phyloP scores from a whole-genome alignment of 306 rosid species.

The Trichosanthes cucumerina region DNA sequence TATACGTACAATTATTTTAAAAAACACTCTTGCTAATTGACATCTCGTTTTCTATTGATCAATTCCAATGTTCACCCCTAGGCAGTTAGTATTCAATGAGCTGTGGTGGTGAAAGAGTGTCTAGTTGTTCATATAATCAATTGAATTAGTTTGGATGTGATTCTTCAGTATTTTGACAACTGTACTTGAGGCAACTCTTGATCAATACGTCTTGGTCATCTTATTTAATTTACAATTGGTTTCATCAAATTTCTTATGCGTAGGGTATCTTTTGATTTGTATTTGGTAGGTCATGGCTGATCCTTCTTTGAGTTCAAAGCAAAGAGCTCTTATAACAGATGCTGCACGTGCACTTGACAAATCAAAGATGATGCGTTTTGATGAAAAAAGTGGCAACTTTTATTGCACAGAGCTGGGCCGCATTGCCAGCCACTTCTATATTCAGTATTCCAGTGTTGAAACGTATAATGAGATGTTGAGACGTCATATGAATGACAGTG shows the following conservation, averaged over 20 bases:
- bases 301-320: conserved; percentile 79
- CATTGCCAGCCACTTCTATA: conserved; percentile 98
- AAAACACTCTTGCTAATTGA: not conserved
- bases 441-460: conserved; percentile 93
- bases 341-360: conserved; percentile 96
- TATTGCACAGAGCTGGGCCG: conserved; percentile 99
- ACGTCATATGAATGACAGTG: conserved; percentile 87
- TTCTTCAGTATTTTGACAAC: not conserved
- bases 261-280: not conserved
- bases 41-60: not conserved
- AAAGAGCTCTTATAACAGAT: conserved; percentile 77
- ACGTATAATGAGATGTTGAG: conserved; percentile 90
- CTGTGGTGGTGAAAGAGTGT: not conserved
- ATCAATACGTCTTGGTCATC: not conserved
- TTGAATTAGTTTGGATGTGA: not conserved
- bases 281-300: conserved; percentile 72
- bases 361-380: conserved; percentile 99
- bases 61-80: not conserved
- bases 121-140: not conserved
- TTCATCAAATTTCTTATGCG: conserved; percentile 11
- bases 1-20: not conserved
- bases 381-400: conserved; percentile 96
- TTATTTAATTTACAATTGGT: not conserved
- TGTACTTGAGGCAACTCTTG: conserved; percentile 5
- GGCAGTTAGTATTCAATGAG: not conserved